A percentile compares a stretch with the other conserved stretches of the same genome.
Conservation (phyloP, 2,329 filamentous ascomycete species). For the Exophiala alcalophila region DNA sequence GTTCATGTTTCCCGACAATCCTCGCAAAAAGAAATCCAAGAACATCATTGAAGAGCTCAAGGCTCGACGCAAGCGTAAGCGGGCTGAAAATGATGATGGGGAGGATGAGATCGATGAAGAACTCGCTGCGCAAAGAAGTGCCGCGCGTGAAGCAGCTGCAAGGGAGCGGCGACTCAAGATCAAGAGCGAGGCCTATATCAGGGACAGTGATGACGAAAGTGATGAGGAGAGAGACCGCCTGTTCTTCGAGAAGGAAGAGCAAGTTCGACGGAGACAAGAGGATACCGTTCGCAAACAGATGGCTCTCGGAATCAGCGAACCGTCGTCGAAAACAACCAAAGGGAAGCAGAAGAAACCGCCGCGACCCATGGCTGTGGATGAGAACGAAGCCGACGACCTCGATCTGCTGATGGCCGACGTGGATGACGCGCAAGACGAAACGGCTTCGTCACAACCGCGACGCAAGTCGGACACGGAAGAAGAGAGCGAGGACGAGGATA, state of each 20-base stretch:
- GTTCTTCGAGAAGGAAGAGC: conserved; percentile 76
- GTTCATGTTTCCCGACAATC: conserved; percentile 63
- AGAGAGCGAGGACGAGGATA: conserved; percentile 32
- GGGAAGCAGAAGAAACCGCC: conserved; percentile 13
- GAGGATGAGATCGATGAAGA: conserved; percentile 62
- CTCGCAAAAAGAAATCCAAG: conserved; percentile 45
- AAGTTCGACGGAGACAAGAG: conserved; percentile 57
- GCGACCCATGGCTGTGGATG: conserved; percentile 1
- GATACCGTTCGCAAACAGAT: conserved; percentile 50
- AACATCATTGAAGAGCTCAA: conserved; percentile 52
- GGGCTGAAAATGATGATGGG: conserved; percentile 44
- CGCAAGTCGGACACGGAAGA: conserved; percentile 15
- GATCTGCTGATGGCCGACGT: conserved; percentile 22
- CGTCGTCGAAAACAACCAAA: conserved; percentile 4
- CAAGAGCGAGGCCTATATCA: conserved; percentile 80
- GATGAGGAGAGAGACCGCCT: conserved; percentile 69
- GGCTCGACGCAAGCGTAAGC: conserved; percentile 56
- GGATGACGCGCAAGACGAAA: conserved; percentile 19
- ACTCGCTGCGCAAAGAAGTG: conserved; percentile 57
- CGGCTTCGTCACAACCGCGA: conserved; percentile 20
- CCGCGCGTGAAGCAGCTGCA: conserved; percentile 63
- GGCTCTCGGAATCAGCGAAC: conserved; percentile 35
- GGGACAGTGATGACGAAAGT: conserved; percentile 83
- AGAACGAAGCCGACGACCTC: conserved; percentile 24
- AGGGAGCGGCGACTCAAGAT: conserved; percentile 73